Evolutionary conservation across 371 early-diverging fungal genomes (phyloP).

Genomic region (Rhizomucor miehei): DNA sequence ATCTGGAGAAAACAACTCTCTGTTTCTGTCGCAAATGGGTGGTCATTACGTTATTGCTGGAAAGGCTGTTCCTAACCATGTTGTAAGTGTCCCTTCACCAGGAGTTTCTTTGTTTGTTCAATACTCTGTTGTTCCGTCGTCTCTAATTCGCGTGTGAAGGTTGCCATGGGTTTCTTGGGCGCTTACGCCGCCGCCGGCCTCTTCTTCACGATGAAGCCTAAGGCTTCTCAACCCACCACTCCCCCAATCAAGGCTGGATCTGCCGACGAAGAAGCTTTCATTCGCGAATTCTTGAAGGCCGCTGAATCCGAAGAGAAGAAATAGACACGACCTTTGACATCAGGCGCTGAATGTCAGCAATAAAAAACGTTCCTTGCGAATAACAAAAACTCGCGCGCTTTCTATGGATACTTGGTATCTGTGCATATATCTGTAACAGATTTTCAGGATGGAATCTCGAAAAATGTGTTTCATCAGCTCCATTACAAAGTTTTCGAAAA

Average conservation of each 20-base stretch:
- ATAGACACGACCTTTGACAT: constrained; percentile 8
- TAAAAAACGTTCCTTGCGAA: too few relatives aligned
- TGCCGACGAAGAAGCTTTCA: constrained; percentile 65
- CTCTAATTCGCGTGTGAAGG: constrained; percentile 17
- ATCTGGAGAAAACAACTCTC: too few relatives aligned
- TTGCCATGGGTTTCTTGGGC: constrained; percentile 49
- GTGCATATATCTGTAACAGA: too few relatives aligned
- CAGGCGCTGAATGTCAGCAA: too few relatives aligned
- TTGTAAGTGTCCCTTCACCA: constrained; percentile 24
- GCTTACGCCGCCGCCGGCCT: constrained; percentile 40
- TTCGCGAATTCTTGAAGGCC: constrained; percentile 64
- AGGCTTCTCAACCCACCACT: constrained; percentile 41
- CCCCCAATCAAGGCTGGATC: constrained; percentile 70
- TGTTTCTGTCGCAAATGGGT: constrained; percentile 26
- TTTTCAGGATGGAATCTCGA: too few relatives aligned
- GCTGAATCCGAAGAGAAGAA: constrained; percentile 63
- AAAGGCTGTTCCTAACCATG: constrained; percentile 42
- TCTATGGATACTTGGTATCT: too few relatives aligned
- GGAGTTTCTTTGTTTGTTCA: too few relatives aligned
- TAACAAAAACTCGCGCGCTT: too few relatives aligned
- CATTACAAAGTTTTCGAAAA: too few relatives aligned
- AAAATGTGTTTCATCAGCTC: too few relatives aligned
- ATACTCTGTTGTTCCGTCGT: too few relatives aligned
- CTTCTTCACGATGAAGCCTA: constrained; percentile 43
- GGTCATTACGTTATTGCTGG: constrained; percentile 55